A percentile compares a stretch with the other conserved stretches of the same genome.
Evolutionary conservation across 306 rosid species (phyloP).

Genomic region (Rosa multiflora): DNA sequence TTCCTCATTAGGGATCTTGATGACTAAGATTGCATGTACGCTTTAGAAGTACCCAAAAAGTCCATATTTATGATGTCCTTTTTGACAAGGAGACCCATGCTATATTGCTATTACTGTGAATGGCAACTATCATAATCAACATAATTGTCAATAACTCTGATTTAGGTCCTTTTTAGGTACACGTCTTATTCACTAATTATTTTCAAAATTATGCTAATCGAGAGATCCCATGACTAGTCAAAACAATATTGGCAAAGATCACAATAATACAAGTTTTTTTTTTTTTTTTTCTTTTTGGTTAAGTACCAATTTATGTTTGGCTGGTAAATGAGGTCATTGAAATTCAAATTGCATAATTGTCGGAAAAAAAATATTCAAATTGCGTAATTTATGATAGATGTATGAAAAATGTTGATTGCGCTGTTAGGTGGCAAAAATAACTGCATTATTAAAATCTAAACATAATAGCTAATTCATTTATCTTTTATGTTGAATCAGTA

Average conservation of each 20-base stretch:
- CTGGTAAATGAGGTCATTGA: too few species aligned
- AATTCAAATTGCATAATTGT: too few species aligned
- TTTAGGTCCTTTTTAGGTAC: neutral
- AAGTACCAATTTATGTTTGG: too few species aligned
- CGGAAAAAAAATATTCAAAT: too few species aligned
- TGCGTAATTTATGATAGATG: too few species aligned
- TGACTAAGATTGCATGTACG: neutral
- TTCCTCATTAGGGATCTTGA: neutral
- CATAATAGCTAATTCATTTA: too few species aligned
- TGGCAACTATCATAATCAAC: neutral
- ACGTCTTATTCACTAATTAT: neutral
- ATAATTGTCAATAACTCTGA: neutral
- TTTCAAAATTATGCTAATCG: neutral
- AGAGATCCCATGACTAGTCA: neutral
- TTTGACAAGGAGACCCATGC: neutral
- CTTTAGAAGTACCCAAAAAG: neutral
- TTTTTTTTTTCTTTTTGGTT: neutral
- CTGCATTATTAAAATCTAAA: too few species aligned
- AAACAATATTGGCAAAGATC: neutral
- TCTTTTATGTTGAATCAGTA: too few species aligned
- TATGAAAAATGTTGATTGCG: too few species aligned
- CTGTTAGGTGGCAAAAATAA: too few species aligned
- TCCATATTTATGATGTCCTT: constrained; percentile 12
- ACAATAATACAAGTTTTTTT: neutral
- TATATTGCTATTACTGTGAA: neutral